These are phyloP conservation scores for Penicillium palitans DNA, from an alignment of 2,329 filamentous ascomycete genomes.

Conservation along the genomic window DNA sequence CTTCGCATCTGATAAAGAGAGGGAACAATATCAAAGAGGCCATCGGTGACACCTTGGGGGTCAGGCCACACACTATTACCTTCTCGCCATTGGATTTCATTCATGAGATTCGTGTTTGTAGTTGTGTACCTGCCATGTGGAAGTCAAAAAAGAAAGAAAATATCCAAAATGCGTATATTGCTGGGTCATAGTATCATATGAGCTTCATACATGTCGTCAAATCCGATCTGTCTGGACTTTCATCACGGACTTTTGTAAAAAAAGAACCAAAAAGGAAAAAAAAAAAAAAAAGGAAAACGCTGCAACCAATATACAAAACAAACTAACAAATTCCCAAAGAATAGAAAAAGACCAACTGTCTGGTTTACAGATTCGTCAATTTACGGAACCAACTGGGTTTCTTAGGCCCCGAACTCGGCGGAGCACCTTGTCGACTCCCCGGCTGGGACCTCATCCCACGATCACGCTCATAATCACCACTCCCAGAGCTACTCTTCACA, in stretches of 20 bases:
- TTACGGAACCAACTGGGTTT: conserved; percentile 48
- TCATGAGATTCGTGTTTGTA: not conserved
- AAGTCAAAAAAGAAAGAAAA: not conserved
- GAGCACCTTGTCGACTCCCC: conserved; percentile 27
- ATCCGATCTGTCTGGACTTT: not conserved
- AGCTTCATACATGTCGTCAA: conserved; percentile 10
- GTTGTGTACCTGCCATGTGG: not conserved
- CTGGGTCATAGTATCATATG: conserved; percentile 11
- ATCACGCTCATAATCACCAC: conserved; percentile 42
- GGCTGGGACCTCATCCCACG: conserved; percentile 34
- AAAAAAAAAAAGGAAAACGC: not conserved
- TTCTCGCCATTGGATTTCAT: not conserved
- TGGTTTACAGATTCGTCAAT: conserved; percentile 36
- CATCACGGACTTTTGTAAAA: not conserved
- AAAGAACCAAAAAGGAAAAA: not conserved
- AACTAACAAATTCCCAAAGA: not conserved
- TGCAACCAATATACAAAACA: conserved; percentile 7
- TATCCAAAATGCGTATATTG: not conserved
- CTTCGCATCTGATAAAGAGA: not conserved
- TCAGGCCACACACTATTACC: not conserved
- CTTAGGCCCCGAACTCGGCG: conserved; percentile 33
- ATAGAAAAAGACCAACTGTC: not conserved
- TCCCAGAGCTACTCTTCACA: conserved; percentile 44
- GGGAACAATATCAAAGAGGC: not conserved
- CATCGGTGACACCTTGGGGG: not conserved